Percentiles rank a stretch among this genome's conserved stretches.
phyloP scores from a whole-genome alignment of 345 rosid genomes.

The Trapa incisa region DNA sequence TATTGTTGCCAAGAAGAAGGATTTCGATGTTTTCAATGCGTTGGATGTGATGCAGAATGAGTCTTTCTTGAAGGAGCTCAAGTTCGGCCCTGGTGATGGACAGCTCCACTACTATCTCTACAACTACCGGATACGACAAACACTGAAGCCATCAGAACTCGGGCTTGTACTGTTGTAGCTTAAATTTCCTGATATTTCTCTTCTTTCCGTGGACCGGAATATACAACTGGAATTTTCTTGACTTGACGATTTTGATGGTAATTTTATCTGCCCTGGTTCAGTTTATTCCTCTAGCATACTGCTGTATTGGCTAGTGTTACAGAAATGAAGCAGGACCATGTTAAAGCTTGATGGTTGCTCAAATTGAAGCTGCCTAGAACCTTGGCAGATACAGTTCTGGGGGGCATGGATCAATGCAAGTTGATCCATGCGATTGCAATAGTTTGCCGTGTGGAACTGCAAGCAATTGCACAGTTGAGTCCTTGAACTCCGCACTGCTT shows the following conservation, averaged over 20 bases:
- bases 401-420: too few species aligned
- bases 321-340: too few species aligned
- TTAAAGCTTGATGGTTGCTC: too few species aligned
- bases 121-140: constrained; percentile 25
- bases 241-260: background rate
- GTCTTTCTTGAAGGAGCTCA: constrained; percentile 40
- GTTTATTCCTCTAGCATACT: background rate
- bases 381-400: too few species aligned
- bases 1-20: constrained; percentile 44
- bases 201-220: too few species aligned
- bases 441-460: too few species aligned
- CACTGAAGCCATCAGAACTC: constrained; percentile 25
- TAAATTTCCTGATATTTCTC: background rate
- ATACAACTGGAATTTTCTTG: background rate
- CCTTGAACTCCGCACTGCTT: too few species aligned
- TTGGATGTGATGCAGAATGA: constrained; percentile 42
- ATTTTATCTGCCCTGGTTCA: background rate
- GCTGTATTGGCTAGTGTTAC: too few species aligned
- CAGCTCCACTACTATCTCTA: constrained; percentile 43
- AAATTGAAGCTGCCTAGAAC: too few species aligned
- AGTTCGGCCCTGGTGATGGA: constrained; percentile 45
- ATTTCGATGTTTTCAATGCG: constrained; percentile 46
- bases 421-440: too few species aligned
- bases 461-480: too few species aligned
- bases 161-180: constrained; percentile 57